Base-by-base conservation (phyloP, 345 rosid species). In the Boechera stricta region DNA sequence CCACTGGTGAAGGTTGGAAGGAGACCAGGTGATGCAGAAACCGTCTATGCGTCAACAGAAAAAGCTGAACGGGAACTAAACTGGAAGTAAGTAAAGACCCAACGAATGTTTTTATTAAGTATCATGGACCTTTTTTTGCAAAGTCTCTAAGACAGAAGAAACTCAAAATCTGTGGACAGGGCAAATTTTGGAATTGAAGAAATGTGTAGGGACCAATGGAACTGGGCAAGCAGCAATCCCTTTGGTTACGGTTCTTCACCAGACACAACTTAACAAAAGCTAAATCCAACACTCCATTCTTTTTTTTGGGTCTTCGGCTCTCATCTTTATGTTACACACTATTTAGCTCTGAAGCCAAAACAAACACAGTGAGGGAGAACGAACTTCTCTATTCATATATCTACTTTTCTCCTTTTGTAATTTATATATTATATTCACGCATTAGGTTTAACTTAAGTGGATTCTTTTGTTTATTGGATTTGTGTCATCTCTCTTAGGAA, bases 161-260 rank as follows among this genome's bases (percentile, higher is more conserved):
- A 68, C 78, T 18, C 38, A 56, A 72, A 48, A 49, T 54, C n/a
- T 33, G 8, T 3, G 68, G 74, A 80, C 90, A 95, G 99, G 87
- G 90, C 98, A 18, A 91, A 87, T 16, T 88, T 55, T 35, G 96
- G 96, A 26, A 82, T 95, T 10, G 93, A 91, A 49, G 98, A 95
- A 74, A 92, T 95, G 99, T 95, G 99, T 76, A 84, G 91, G 66
- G 99, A 92, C 69, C 96, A 88, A 61, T 92, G 98, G 98, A 89
- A 90, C 74, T 92, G 99, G 97, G 98, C 99, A 24, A 86, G 92
- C 86, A 90, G 90, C 77, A 95, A 95, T 79, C 98, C 98, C 1
- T 87, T 88, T 32, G 99, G 99, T 49, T 91, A 92, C 18, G 97
- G 64, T 69, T 74, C 97, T 64, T 6, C 64, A 64, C 52, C 80